Evolutionary conservation across 768 basidiomycete genomes (phyloP).

Genomic region (Hemileccinum impolitum): DNA sequence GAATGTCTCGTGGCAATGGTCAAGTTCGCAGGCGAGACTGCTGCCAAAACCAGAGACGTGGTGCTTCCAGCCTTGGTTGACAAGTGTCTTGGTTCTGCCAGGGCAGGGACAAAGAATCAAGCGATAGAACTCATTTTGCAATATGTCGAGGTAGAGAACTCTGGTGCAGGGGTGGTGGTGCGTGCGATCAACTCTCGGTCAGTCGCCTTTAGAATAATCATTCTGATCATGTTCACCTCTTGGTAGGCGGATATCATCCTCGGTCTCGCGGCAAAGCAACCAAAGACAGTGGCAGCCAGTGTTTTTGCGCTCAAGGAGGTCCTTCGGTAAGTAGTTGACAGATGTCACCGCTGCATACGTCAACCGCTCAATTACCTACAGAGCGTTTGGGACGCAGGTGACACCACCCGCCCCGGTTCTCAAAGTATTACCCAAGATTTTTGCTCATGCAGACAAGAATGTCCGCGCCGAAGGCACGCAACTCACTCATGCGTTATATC

Average conservation of each 20-base stretch:
- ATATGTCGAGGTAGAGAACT: slow-evolving; percentile 93
- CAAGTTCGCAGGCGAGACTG: slow-evolving; percentile 88
- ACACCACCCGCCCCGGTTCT: slow-evolving; percentile 76
- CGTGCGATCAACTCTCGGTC: slow-evolving; percentile 37
- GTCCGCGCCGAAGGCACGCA: slow-evolving; percentile 89
- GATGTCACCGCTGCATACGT: not conserved
- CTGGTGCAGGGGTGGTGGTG: slow-evolving; percentile 83
- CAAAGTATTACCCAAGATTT: slow-evolving; percentile 88
- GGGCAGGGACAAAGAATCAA: slow-evolving; percentile 86
- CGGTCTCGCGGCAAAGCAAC: slow-evolving; percentile 89
- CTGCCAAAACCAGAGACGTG: slow-evolving; percentile 72
- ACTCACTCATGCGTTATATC: slow-evolving; percentile 75
- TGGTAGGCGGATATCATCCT: slow-evolving; percentile 71
- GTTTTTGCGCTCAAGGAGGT: slow-evolving; percentile 80
- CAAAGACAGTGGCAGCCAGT: slow-evolving; percentile 84
- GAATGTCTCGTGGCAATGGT: slow-evolving; percentile 85
- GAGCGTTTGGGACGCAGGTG: slow-evolving; percentile 76
- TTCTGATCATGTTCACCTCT: slow-evolving; percentile 27
- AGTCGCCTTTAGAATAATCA: slow-evolving; percentile 25
- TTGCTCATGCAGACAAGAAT: slow-evolving; percentile 90
- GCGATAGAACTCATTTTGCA: slow-evolving; percentile 82
- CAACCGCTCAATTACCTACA: slow-evolving; percentile 29
- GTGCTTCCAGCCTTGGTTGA: slow-evolving; percentile 93
- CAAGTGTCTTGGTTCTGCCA: slow-evolving; percentile 89
- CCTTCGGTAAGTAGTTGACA: slow-evolving; percentile 55